Evolutionary conservation across 768 basidiomycete genomes (phyloP).

Genomic region (Thelephora ganbajun): DNA sequence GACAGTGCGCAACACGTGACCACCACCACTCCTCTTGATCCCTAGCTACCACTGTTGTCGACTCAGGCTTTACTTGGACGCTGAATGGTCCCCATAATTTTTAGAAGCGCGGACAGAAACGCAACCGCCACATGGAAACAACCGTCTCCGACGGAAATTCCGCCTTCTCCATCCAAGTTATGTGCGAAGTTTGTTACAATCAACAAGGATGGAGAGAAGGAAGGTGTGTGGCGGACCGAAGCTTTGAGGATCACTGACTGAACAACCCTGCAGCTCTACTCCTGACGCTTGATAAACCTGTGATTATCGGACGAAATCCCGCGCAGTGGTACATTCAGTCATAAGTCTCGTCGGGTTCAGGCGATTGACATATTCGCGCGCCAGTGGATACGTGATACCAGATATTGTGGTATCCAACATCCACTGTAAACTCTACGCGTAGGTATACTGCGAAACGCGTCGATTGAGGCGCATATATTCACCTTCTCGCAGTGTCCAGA

Average conservation of each 20-base stretch:
- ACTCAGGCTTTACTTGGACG: too few relatives aligned
- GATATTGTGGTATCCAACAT: constrained; percentile 52
- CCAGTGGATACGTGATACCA: constrained; percentile 45
- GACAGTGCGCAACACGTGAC: too few relatives aligned
- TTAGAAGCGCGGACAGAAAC: neutral
- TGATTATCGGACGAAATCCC: constrained; percentile 61
- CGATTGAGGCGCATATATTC: neutral
- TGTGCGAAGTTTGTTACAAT: constrained; percentile 63
- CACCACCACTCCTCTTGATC: too few relatives aligned
- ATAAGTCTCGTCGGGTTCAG: neutral
- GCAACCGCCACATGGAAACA: neutral
- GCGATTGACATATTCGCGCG: neutral
- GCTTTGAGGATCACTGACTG: neutral
- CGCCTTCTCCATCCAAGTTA: constrained; percentile 22
- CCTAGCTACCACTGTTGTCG: too few relatives aligned
- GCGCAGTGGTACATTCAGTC: constrained; percentile 35
- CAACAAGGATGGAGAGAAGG: constrained; percentile 57
- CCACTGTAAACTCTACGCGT: constrained; percentile 77
- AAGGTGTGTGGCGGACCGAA: constrained; percentile 11
- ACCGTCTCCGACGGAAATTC: neutral
- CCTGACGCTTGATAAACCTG: constrained; percentile 46
- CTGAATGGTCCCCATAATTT: too few relatives aligned
- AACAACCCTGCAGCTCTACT: constrained; percentile 33
- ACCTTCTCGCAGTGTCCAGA: constrained; percentile 37
- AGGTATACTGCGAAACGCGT: constrained; percentile 12